Evolutionary conservation across 768 basidiomycete species (phyloP), one percentile per base, ranked within the genome.

Genomic region (Ephemerocybe angulata): DNA sequence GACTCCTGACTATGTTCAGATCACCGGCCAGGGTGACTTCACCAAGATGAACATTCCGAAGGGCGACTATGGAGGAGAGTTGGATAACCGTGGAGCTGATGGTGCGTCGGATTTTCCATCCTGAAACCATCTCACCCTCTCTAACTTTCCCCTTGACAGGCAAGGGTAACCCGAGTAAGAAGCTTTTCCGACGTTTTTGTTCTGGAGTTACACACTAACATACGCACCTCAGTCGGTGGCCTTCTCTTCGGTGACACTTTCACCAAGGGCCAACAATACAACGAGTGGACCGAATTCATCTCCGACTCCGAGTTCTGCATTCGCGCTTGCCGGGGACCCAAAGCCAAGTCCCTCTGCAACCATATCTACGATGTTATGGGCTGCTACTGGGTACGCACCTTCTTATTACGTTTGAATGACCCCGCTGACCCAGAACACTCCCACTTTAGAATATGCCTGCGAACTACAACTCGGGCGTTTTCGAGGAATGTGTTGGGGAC

Each of bases 201-300:
- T n/a, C n/a, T n/a, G n/a, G n/a, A n/a, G n/a, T n/a, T n/a, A n/a
- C n/a, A n/a, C n/a, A n/a, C n/a, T n/a, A n/a, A n/a, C n/a, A n/a
- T n/a, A n/a, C 43, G 41, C 3, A n/a, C 31, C 17, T 15, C 53
- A 80, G 86, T 88, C 25, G 90, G 90, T 60, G 88, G 84, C 29
- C 71, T 91, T 5, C 62, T 90, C 28, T 92, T 82, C 67, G 84
- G 87, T 1, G 84, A 80, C 62, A 73, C 72, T 5, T 88, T 85
- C 63, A 78, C 82, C n/a, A 58, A 59, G 8, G 65, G 56, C 21
- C 64, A 65, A 35, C 73, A 92, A 66, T 79, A 87, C 66, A 86
- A 88, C 61, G 87, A 92, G 66, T 94, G 93, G 92, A 91, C 88
- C 43, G 82, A 78, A 68, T 87, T 86, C 62, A 74, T 90, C 53